Base-by-base conservation (phyloP, 495 filamentous ascomycete species). In the Amniculicola lignicola region DNA sequence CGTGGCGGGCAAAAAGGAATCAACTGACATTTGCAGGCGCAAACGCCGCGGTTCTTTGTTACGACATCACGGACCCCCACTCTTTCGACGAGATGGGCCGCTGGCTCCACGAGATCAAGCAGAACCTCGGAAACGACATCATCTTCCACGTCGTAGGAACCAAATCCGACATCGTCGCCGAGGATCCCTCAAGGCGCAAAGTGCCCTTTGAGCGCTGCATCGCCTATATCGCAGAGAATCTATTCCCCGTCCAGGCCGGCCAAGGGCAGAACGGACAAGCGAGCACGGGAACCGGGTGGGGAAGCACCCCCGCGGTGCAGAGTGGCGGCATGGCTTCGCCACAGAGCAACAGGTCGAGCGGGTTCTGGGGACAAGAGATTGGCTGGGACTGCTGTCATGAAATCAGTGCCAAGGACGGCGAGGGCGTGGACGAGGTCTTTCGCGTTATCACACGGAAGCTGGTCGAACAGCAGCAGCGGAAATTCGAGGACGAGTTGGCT, bases 311-410 rank as follows among this genome's bases (percentile, higher is more conserved):
- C 14, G 41, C 14, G 18, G 16, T 38, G 33, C 49, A 54, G 27
- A 64, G 24, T 12, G 47, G 45, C 22, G 54, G 61, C 28, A 56
- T 64, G 51, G 51, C 81, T 47, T 84, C 80, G 39, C 83, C 86
- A 4, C 81, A 82, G 67, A 85, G 80, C 68, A 94, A 94, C 67
- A 80, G 89, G 29, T 87, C 82, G 57, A 86, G 81, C 29, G 88
- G 87, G 4, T 91, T 94, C 67, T 95, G 90, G 90, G 88, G 86
- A 1, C 87, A 93, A 64, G 90, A 96, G 62, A 84, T 88, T 6
- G 89, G 89, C 10, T 96, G 90, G 90, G 91, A 96, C 65, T 92
- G 88, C 58, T 96, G 92, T 64, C 92, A 97, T 71, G 92, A 98
- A 74, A 92, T 98, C 62, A 89, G 84, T 63, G 91, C 92, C 19